These are phyloP conservation scores for Wallacemonas sp. DNA, from an alignment of 208 protist genomes.

Conservation along the genomic window DNA sequence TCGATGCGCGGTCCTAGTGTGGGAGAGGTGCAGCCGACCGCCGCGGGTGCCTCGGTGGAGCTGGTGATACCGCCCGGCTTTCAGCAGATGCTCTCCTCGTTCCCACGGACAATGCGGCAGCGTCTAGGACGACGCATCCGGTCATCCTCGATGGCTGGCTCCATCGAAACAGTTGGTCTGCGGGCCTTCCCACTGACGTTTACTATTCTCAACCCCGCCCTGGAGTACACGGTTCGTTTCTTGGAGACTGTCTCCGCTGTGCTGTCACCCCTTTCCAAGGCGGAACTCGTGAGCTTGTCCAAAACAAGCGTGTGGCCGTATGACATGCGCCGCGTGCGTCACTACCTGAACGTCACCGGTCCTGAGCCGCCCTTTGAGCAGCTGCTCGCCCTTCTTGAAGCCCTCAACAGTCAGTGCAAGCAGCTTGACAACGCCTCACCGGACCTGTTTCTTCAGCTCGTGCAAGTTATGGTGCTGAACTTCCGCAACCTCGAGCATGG, in stretches of 20 bases:
- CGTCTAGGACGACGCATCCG: background rate
- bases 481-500: background rate
- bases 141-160: background rate
- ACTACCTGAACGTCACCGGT: constrained; percentile 1
- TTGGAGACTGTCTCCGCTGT: constrained; percentile 7
- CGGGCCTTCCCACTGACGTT: constrained; percentile 4
- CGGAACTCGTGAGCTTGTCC: background rate
- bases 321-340: constrained; percentile 4
- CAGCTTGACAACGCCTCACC: constrained; percentile 16
- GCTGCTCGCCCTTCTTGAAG: background rate
- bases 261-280: background rate
- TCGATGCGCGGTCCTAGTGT: constrained; percentile 1
- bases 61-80: background rate
- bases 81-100: constrained; percentile 8
- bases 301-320: background rate
- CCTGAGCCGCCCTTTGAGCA: background rate
- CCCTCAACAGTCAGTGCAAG: background rate
- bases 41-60: background rate
- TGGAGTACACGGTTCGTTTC: constrained; percentile 4
- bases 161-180: constrained; percentile 9
- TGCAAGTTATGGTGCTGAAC: constrained; percentile 10
- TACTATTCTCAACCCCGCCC: background rate
- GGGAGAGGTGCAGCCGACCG: background rate
- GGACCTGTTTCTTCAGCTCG: constrained; percentile 18
- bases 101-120: background rate